Evolutionary conservation across 495 filamentous ascomycete species (phyloP).

Genomic region (Aspergillus asperescens): DNA sequence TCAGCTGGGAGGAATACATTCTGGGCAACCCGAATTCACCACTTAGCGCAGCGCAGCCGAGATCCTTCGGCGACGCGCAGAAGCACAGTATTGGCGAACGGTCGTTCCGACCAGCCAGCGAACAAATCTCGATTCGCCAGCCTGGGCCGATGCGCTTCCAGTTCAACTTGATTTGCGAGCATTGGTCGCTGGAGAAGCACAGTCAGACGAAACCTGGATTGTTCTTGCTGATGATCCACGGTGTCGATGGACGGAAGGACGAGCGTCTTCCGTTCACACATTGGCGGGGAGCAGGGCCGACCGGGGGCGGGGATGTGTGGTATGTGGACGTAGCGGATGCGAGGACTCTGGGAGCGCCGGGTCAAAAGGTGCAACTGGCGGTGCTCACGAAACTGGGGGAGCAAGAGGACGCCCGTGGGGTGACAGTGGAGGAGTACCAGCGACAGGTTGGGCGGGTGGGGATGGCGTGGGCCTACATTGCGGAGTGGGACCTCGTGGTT

Average conservation of each 20-base stretch:
- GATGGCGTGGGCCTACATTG: constrained; percentile 58
- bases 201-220: constrained; percentile 58
- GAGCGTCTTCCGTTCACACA: constrained; percentile 58
- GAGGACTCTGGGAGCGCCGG: constrained; percentile 59
- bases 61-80: constrained; percentile 47
- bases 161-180: constrained; percentile 67
- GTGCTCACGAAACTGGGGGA: constrained; percentile 57
- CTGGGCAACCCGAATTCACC: constrained; percentile 44
- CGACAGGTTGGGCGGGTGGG: constrained; percentile 52
- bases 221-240: constrained; percentile 60
- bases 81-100: constrained; percentile 60
- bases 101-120: constrained; percentile 54
- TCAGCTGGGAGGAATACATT: constrained; percentile 77
- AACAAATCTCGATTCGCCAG: constrained; percentile 51
- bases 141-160: constrained; percentile 62
- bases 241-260: constrained; percentile 58
- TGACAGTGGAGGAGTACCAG: constrained; percentile 62
- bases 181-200: constrained; percentile 67
- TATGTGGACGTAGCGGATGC: constrained; percentile 65
- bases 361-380: constrained; percentile 58
- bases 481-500: constrained; percentile 63
- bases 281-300: constrained; percentile 32
- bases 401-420: constrained; percentile 59
- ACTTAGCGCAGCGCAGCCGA: constrained; percentile 39
- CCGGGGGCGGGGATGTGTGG: constrained; percentile 65